phyloP scores from a whole-genome alignment of 441 rosid genomes.

The Pelargonium citronellum region DNA sequence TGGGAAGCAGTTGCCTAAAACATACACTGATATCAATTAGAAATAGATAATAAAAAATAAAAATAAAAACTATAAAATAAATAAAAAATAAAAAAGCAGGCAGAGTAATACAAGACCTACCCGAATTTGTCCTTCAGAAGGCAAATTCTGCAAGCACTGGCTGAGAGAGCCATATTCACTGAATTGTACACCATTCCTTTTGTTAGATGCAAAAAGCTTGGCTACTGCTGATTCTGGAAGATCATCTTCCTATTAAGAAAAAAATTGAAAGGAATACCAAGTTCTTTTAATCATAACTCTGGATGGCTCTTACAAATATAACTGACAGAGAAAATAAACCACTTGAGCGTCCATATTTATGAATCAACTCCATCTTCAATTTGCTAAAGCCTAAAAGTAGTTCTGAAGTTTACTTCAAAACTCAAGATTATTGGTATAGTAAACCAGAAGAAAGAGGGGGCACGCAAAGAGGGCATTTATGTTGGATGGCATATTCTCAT shows the following conservation, averaged over 20 bases:
- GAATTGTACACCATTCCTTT: conserved; percentile 45
- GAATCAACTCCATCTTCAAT: not conserved
- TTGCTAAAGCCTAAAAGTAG: not conserved
- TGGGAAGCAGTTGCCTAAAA: conserved; percentile 79
- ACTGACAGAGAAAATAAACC: not conserved
- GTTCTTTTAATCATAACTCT: conserved; percentile 10
- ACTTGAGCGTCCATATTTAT: not conserved
- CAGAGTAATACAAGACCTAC: conserved; percentile 32
- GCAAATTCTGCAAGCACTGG: conserved; percentile 74
- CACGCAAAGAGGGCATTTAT: not conserved
- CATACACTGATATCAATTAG: conserved; percentile 25
- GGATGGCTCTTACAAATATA: conserved; percentile 6
- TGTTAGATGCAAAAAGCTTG: conserved; percentile 72
- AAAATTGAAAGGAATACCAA: conserved; percentile 18
- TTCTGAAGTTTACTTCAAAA: not conserved
- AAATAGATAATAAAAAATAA: not conserved
- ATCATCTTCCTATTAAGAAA: conserved; percentile 56
- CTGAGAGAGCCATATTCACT: conserved; percentile 43
- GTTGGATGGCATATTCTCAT: not conserved
- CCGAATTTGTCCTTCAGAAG: conserved; percentile 77
- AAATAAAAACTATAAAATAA: conserved; percentile 11
- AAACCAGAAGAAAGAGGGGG: not conserved
- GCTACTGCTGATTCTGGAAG: conserved; percentile 91
- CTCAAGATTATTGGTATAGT: not conserved
- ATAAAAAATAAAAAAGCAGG: conserved; percentile 9